These are phyloP conservation scores for Kodamaea leandrae DNA, from an alignment of 805 yeast species.

Conservation along the genomic window DNA sequence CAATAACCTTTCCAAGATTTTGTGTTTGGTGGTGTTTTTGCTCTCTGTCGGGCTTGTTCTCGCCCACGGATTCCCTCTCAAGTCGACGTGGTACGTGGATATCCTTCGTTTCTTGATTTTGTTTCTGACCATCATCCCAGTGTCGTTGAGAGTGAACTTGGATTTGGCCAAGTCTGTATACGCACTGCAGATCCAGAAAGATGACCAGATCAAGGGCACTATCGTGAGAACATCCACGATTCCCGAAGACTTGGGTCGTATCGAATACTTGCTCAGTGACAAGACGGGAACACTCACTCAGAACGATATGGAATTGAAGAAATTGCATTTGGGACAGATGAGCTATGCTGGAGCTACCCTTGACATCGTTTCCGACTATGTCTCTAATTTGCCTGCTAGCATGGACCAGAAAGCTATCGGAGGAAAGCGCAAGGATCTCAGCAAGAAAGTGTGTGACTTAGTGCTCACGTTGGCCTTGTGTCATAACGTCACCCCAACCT, in stretches of 20 bases:
- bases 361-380: conserved; percentile 79
- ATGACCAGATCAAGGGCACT: conserved; percentile 73
- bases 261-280: conserved; percentile 87
- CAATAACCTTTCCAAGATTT: conserved; percentile 79
- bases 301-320: conserved; percentile 95
- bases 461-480: conserved; percentile 86
- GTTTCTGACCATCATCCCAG: conserved; percentile 95
- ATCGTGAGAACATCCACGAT: conserved; percentile 96
- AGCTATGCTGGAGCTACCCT: conserved; percentile 89
- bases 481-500: conserved; percentile 94
- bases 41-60: conserved; percentile 76
- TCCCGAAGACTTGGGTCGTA: conserved; percentile 96
- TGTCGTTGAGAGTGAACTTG: conserved; percentile 86
- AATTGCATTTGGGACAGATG: conserved; percentile 87
- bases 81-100: conserved; percentile 80
- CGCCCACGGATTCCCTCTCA: conserved; percentile 65
- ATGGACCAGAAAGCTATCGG: conserved; percentile 20
- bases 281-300: conserved; percentile 98
- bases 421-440: conserved; percentile 60
- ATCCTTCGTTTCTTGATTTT: conserved; percentile 86
- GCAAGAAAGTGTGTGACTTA: conserved; percentile 74
- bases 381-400: conserved; percentile 32
- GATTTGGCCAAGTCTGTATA: conserved; percentile 96
- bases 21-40: conserved; percentile 82
- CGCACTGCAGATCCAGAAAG: conserved; percentile 93